These are phyloP conservation scores for Epichloe hybrida DNA, from an alignment of 2,329 filamentous ascomycete species.

Conservation along the genomic window DNA sequence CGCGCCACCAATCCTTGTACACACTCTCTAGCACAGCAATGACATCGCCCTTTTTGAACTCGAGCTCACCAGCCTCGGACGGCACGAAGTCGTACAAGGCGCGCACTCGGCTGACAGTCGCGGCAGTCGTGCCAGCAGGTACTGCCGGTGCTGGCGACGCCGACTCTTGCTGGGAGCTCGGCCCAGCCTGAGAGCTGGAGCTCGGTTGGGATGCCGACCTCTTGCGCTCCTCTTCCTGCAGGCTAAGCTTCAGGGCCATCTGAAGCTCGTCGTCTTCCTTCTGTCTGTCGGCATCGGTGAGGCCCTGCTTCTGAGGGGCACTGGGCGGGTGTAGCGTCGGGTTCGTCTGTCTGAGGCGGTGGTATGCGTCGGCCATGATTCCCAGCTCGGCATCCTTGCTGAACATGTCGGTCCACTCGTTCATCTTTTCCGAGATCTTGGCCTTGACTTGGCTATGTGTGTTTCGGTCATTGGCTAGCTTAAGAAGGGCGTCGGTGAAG, in stretches of 20 bases:
- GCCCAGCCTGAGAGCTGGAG: conserved; percentile 18
- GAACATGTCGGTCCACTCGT: conserved; percentile 94
- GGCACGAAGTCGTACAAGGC: conserved; percentile 92
- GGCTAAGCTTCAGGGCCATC: conserved; percentile 83
- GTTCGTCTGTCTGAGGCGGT: conserved; percentile 70
- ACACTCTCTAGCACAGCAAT: conserved; percentile 96
- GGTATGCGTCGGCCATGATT: conserved; percentile 94
- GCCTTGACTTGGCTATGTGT: conserved; percentile 93
- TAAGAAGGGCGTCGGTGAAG: conserved; percentile 85
- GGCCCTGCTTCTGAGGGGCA: conserved; percentile 82
- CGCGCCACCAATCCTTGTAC: conserved; percentile 99
- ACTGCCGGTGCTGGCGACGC: conserved; percentile 37
- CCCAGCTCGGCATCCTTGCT: conserved; percentile 77
- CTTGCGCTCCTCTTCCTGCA: conserved; percentile 70
- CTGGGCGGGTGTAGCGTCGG: conserved; percentile 84
- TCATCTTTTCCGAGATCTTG: conserved; percentile 94
- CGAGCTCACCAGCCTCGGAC: conserved; percentile 84
- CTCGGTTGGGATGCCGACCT: conserved; percentile 27
- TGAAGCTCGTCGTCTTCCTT: conserved; percentile 97
- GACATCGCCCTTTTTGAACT: conserved; percentile 92
- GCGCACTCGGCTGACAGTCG: conserved; percentile 86
- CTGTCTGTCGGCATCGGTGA: conserved; percentile 78
- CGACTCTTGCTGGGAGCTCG: conserved; percentile 27
- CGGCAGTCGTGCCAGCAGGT: conserved; percentile 78
- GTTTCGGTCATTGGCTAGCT: conserved; percentile 85